Evolutionary conservation across 495 filamentous ascomycete species (phyloP), one percentile per base, ranked within the genome.

Genomic region (Alectoria sarmentosa): DNA sequence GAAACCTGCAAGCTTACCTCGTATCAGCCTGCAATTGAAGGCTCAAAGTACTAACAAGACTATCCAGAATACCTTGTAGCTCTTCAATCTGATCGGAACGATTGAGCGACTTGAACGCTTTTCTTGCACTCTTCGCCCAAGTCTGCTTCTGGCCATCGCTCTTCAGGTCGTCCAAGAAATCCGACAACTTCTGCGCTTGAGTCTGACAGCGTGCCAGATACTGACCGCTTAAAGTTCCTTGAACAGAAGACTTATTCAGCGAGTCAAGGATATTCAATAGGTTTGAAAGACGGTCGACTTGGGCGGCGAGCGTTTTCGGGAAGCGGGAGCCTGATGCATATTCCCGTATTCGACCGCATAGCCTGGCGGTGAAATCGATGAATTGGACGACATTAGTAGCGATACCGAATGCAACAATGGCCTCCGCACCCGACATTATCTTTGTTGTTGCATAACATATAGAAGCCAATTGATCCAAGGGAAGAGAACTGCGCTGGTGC

Each of bases 311-410:
- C 38, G 46, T 67, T 30, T 46, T 63, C 36, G 64, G 67, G 34
- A 59, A n/a, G 34, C 54, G 52, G 4, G 60, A 41, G 17, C 32
- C 60, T n/a, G 32, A 41, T 39, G 65, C 64, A 30, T 69, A 69
- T 23, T 67, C 67, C 30, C 32, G 42, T 32, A 69, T 63, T 41
- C 65, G 59, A 28, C 56, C 26, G 32, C 64, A 66, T 26, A 69
- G 55, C 26, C 46, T 69, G 4, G 46, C 19, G 7, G 61, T 62
- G 54, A 70, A 69, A 1, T 69, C 38, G 26, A 70, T 55, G 34
- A 70, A 65, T 30, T 65, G 66, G 7, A 70, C 17, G 13, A 66
- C 46, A 42, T 69, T 69, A 36, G 56, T 64, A 14, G 68, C 68
- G 14, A 66, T 41, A 19, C 66, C 62, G n/a, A 69, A 11, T 2